Evolutionary conservation across 2,329 filamentous ascomycete genomes (phyloP).

Genomic region (Fusarium liriodendri): DNA sequence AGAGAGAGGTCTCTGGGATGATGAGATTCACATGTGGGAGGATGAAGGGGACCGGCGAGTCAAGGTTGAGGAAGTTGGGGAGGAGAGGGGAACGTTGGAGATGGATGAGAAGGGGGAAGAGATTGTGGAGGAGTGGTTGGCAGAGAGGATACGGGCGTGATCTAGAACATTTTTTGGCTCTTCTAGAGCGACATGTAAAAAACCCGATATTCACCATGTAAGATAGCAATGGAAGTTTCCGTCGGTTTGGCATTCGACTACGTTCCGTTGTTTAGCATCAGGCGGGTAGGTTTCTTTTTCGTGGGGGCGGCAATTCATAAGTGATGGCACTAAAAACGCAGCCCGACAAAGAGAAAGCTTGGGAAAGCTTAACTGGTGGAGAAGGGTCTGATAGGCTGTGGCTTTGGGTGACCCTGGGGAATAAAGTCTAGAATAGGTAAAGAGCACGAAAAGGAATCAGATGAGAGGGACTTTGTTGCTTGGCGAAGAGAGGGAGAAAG

Average conservation of each 20-base stretch:
- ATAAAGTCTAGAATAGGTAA: neutral
- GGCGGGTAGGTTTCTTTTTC: slow-evolving; percentile 2
- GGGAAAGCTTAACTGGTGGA: slow-evolving; percentile 41
- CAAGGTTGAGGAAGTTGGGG: slow-evolving; percentile 51
- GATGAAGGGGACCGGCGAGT: slow-evolving; percentile 53
- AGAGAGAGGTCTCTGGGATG: slow-evolving; percentile 56
- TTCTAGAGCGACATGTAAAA: neutral
- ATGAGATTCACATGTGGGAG: slow-evolving; percentile 48
- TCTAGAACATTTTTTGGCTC: neutral
- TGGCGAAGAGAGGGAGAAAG: neutral
- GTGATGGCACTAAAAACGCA: slow-evolving; percentile 14
- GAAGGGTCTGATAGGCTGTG: slow-evolving; percentile 6
- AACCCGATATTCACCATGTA: neutral
- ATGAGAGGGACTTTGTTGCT: neutral
- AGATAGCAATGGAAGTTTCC: neutral
- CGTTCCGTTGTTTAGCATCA: neutral
- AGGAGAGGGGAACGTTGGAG: slow-evolving; percentile 41
- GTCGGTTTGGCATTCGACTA: neutral
- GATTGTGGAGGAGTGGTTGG: slow-evolving; percentile 47
- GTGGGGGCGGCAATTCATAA: slow-evolving; percentile 1
- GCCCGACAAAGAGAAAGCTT: slow-evolving; percentile 13
- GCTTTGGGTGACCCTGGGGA: neutral
- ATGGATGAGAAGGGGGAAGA: slow-evolving; percentile 44
- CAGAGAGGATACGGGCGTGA: slow-evolving; percentile 22
- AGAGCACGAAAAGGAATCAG: neutral